phyloP scores from a whole-genome alignment of 1,284 basidiomycete species.

The Cystobasidium sp. region DNA sequence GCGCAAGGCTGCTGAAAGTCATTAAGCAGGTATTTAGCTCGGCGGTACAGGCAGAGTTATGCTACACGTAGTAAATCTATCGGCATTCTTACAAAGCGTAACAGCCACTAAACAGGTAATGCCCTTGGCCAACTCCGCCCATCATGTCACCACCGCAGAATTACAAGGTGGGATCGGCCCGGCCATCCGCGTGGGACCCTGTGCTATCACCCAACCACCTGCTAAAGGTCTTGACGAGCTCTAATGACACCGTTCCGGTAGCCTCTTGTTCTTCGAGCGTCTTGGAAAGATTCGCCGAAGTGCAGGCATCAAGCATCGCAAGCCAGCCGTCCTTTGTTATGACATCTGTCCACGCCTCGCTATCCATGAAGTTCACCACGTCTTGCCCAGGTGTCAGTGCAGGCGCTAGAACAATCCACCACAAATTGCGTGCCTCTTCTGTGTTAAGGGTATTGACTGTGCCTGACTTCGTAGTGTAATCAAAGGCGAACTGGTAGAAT shows the following conservation, averaged over 20 bases:
- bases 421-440: conserved; percentile 11
- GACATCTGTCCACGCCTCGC: conserved; percentile 1
- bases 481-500: conserved; percentile 30
- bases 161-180: no score
- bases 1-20: no score
- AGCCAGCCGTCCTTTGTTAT: conserved; percentile 11
- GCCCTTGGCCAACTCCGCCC: no score
- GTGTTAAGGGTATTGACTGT: not conserved
- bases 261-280: not conserved
- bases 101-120: no score
- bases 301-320: not conserved
- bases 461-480: not conserved
- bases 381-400: not conserved
- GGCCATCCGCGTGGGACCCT: no score
- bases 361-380: conserved; percentile 16
- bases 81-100: no score
- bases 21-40: no score
- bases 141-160: no score
- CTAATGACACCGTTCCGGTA: not conserved
- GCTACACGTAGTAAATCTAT: no score
- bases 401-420: conserved; percentile 12
- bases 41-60: no score
- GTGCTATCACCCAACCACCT: not conserved
- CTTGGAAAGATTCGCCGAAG: not conserved
- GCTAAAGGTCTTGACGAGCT: not conserved